Evolutionary conservation across 177 flowering plant genomes (phyloP), one percentile per base, ranked within the genome.

Genomic region (Tripterygium wilfordii): DNA sequence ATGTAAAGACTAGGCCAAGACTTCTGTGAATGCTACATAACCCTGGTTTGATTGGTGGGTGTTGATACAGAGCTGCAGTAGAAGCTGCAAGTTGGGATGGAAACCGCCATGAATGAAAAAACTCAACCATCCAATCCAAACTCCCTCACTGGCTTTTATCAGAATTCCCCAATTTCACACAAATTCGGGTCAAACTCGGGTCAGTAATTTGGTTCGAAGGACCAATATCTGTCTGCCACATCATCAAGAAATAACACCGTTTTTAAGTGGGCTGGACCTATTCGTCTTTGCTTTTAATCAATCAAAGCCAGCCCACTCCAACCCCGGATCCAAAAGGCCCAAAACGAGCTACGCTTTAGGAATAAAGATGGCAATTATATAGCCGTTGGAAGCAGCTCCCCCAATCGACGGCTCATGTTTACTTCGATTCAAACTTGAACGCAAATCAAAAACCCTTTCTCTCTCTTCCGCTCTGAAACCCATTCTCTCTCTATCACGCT

Each of bases 41-140:
- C n/a, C n/a, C n/a, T n/a, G 64, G 63, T 48, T 45, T 58, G 28
- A 36, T 17, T 53, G 24, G 48, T 53, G 42, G 51, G 53, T 35
- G 31, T 27, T 21, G 52, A 17, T 2, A 53, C 29, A 31, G 38
- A 36, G 60, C 27, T 36, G 51, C 54, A 44, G 60, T 37, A 10
- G 30, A 42, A 42, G 26, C 15, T 42, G 33, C 63, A 42, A 49
- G 54, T 63, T 28, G 53, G 51, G 23, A 41, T 20, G 17, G 69
- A 58, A 49, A 64, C n/a, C n/a, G n/a, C n/a, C n/a, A 49, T 44
- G 71, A 53, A 48, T 72, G 72, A 72, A 71, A 63, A 19, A 35
- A 32, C 8, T 14, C 29, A 23, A 32, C 41, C 4, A 23, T 14
- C 36, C 44, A 36, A 24, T 27, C 39, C 10, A 10, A 18, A 41